Conservation (phyloP, 108 stramenopile species). For the Fragilariopsis cylindrus region DNA sequence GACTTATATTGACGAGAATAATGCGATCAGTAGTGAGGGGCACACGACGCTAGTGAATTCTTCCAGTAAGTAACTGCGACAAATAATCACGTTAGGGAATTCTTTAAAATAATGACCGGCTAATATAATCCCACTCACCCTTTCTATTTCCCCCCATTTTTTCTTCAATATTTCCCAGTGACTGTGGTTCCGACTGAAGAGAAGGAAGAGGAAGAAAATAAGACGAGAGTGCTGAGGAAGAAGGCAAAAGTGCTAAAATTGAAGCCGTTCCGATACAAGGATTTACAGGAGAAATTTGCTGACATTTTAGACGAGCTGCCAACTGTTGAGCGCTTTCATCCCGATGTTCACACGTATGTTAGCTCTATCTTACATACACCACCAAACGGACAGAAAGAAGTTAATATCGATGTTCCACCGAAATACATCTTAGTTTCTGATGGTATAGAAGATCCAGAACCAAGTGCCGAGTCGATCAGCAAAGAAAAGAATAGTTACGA, state of each 20-base stretch:
- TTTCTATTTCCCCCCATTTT: too few species aligned
- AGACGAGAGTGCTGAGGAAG: neutral
- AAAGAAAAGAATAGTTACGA: neutral
- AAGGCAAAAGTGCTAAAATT: neutral
- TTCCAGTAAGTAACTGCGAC: neutral
- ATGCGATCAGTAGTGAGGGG: neutral
- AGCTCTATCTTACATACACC: neutral
- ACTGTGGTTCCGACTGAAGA: neutral
- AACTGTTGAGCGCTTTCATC: neutral
- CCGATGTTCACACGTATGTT: neutral
- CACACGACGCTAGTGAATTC: neutral
- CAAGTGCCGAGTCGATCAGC: neutral
- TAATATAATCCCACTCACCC: too few species aligned
- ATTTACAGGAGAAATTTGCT: conserved; percentile 2
- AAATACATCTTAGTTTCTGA: neutral
- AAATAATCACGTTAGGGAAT: too few species aligned
- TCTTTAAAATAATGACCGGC: too few species aligned
- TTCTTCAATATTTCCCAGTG: neutral
- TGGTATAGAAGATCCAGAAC: neutral
- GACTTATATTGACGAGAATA: neutral
- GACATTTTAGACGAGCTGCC: neutral
- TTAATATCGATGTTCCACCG: neutral
- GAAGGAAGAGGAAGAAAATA: neutral
- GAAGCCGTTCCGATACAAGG: neutral
- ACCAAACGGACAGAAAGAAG: neutral